A percentile compares a stretch with the other conserved stretches of the same genome.
Evolutionary conservation across 306 rosid genomes (phyloP).

Genomic region (Lagenaria siceraria): DNA sequence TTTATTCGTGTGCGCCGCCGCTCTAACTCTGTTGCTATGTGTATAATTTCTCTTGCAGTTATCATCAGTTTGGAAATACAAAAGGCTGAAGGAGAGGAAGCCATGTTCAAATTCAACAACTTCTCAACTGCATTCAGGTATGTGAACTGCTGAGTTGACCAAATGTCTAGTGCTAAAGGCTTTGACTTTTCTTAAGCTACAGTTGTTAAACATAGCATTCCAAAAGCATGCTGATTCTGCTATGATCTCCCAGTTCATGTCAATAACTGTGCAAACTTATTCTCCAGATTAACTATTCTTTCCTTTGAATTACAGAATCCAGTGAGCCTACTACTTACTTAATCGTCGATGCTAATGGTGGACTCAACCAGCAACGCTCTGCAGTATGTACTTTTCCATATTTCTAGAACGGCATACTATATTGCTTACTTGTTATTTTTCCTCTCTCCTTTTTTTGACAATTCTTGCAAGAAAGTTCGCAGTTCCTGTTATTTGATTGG

Average conservation of each 20-base stretch:
- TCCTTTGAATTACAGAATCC: slow-evolving; percentile 35
- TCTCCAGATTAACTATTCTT: slow-evolving; percentile 1
- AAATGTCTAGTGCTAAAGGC: not conserved
- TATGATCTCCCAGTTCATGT: not conserved
- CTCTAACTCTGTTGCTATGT: not conserved
- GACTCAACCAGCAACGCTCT: slow-evolving; percentile 95
- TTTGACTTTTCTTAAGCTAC: not conserved
- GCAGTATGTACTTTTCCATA: slow-evolving; percentile 32
- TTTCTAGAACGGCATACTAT: not conserved
- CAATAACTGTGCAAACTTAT: not conserved
- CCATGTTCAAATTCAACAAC: slow-evolving; percentile 72
- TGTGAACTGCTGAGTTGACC: not conserved
- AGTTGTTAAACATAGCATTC: too few species aligned
- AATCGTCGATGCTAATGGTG: slow-evolving; percentile 91
- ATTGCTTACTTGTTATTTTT: not conserved
- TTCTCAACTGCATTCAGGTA: slow-evolving; percentile 48
- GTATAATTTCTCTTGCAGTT: slow-evolving; percentile 33
- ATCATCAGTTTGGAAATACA: slow-evolving; percentile 76
- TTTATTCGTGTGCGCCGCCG: not conserved
- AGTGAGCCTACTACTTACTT: slow-evolving; percentile 52
- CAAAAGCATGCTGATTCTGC: not conserved
- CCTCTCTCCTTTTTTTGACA: not conserved
- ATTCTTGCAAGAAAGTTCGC: not conserved
- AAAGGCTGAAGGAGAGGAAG: slow-evolving; percentile 73
- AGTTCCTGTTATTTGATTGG: not conserved